phyloP scores from a whole-genome alignment of 2,329 filamentous ascomycete species.

The Alternaria ethzedia region DNA sequence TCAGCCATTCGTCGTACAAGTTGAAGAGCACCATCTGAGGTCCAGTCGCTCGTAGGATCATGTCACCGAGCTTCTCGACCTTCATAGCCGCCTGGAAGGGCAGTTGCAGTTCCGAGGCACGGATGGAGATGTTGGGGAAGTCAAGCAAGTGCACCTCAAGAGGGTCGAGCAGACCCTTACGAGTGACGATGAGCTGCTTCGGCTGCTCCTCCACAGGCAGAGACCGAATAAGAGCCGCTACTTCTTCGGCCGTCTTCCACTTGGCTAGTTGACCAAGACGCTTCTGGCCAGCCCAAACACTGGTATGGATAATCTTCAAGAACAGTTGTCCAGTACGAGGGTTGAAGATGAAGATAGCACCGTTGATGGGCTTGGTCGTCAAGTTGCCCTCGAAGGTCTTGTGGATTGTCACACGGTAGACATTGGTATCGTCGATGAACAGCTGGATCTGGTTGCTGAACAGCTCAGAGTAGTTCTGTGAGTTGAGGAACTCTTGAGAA shows the following conservation, averaged over 20 bases:
- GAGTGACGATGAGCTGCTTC: slow-evolving; percentile 96
- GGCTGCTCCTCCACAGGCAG: slow-evolving; percentile 97
- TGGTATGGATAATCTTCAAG: slow-evolving; percentile 99
- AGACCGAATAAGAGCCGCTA: slow-evolving; percentile 93
- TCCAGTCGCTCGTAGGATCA: slow-evolving; percentile 96
- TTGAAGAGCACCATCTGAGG: slow-evolving; percentile 99
- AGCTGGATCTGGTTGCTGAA: slow-evolving; percentile 99
- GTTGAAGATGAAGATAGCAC: slow-evolving; percentile 99
- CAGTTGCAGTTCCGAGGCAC: slow-evolving; percentile 93
- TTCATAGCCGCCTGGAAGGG: slow-evolving; percentile 99
- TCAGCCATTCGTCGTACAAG: slow-evolving; percentile 97
- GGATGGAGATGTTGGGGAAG: slow-evolving; percentile 98
- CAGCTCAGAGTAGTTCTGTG: slow-evolving; percentile 97
- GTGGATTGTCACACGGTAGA: slow-evolving; percentile 98
- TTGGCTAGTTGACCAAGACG: slow-evolving; percentile 97
- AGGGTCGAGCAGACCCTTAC: slow-evolving; percentile 95
- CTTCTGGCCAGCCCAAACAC: slow-evolving; percentile 98
- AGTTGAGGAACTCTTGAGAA: slow-evolving; percentile 99
- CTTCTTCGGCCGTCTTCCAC: slow-evolving; percentile 99
- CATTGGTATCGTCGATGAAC: slow-evolving; percentile 99
- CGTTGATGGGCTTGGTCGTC: slow-evolving; percentile 99
- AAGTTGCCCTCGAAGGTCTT: slow-evolving; percentile 99
- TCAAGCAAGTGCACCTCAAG: slow-evolving; percentile 96
- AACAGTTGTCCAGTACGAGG: slow-evolving; percentile 97
- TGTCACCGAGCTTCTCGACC: slow-evolving; percentile 97